Base-by-base conservation (phyloP, 352 stramenopile genomes). In the Phytophthora sojae region DNA sequence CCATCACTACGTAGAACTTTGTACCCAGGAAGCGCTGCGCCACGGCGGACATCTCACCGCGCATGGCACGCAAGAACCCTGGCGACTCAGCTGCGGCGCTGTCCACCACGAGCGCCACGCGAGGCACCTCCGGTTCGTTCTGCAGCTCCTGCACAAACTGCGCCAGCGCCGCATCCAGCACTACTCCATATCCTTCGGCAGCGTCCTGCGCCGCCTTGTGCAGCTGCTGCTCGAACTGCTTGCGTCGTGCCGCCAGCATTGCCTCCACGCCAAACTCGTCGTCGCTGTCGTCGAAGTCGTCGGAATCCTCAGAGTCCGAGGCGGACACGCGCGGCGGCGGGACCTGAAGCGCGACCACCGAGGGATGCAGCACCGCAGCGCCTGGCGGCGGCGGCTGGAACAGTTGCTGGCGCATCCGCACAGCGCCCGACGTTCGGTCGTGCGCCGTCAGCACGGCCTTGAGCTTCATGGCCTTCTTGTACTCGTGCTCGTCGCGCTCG, bases 381-480 rank as follows among this genome's bases (percentile, higher is more conserved):
- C 3, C 17, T 39, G 32, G 32, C 26, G 65, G 73, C 51, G 32
- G 32, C 30, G 65, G 73, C 51, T 82, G 73, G 50, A 92, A 85
- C 53, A 92, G 61, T 56, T 91, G 79, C 64, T 92, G 85, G 12
- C 85, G 85, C 66, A 82, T 65, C 30, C 79, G 79, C 56, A 92
- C 85, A 12, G 77, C 81, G 19, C 74, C 57, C 5, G 79, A 85
- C 17, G 85, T 83, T 23, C 75, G 85, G 49, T 92, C 85, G 53
- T 90, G 76, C 21, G 69, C 77, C 4, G 82, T 91, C 26, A 92
- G 67, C 54, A 88, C 51, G 3, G 74, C 63, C 66, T 92, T 92
- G 56, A 92, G 81, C 58, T 81, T 71, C 82, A 89, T 89, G 61
- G 82, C 82, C 66, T 87, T 86, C 51, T 82, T 71, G 64, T 82